Evolutionary conservation across 2,329 filamentous ascomycete species (phyloP), one percentile per base, ranked within the genome.

Genomic region (Hyphodiscus sp.): DNA sequence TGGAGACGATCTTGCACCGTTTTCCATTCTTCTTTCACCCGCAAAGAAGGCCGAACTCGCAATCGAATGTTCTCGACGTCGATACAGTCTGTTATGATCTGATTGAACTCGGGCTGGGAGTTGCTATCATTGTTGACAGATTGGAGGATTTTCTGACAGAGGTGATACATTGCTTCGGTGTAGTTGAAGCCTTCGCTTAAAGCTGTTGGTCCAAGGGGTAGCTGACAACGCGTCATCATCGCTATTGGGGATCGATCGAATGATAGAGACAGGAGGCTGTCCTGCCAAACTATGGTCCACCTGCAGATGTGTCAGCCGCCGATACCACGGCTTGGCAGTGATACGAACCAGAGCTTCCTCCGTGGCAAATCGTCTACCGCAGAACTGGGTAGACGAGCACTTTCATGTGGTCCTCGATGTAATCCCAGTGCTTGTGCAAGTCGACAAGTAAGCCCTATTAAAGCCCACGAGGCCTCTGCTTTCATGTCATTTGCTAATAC

Each of bases 401-500:
- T 58, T 58, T 68, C 61, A 51, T 54, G 51, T 29, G 63, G 63
- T 18, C 61, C 64, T 49, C 64, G 59, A 62, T 86, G 82, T 11
- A 86, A 70, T 4, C 82, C 82, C 1, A 86, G 71, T 0, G 82
- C 84, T 63, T 85, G 81, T 0, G 82, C 82, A n/a, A 86, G 73
- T 23, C 82, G 76, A 56, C 81, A 84, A 0, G 82, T 84, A 45
- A 85, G 74, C 0, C 82, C 82, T 49, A 83, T 75, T 50, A 86
- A 66, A 0, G 82, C 82, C 82, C 82, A 86, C 0, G 82, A 85
- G 0, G 81, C 82, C 62, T 86, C 82, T 1, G 82, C 82, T 63
- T 85, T 85, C 82, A 86, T 86, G 55, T 86, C 82, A 59, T 86
- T 86, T 23, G 85, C 70, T 1, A 86, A 71, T 2, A 83, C 81